phyloP scores from a whole-genome alignment of 2,329 filamentous ascomycete species.

The Fusarium anthophilum region DNA sequence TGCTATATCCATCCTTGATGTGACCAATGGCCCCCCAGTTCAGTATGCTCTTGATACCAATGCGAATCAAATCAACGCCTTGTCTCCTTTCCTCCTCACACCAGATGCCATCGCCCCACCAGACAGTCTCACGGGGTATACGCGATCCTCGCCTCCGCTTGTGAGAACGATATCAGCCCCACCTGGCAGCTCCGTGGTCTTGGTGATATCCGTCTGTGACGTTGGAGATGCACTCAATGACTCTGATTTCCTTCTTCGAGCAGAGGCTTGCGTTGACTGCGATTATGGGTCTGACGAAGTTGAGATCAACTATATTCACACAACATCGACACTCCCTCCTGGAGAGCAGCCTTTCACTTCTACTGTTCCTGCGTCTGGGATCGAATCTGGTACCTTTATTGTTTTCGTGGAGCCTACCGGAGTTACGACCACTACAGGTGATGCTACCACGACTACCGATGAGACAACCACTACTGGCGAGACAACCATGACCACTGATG shows the following conservation, averaged over 20 bases:
- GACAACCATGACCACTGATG: too few species aligned
- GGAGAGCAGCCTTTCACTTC: neutral
- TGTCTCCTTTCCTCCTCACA: neutral
- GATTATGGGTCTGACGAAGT: neutral
- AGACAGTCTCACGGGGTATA: neutral
- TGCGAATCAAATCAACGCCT: neutral
- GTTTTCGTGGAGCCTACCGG: neutral
- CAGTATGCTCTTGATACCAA: neutral
- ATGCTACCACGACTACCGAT: neutral
- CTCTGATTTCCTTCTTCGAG: neutral
- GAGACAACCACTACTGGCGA: too few species aligned
- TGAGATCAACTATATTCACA: neutral
- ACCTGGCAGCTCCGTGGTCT: rapidly evolving
- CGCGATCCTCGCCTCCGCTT: neutral
- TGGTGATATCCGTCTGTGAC: neutral
- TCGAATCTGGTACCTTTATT: neutral
- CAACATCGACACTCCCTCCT: neutral
- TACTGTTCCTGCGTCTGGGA: neutral
- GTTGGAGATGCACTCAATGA: neutral
- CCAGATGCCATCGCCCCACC: neutral
- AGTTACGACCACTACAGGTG: neutral
- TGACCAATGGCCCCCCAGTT: neutral
- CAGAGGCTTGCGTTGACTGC: neutral
- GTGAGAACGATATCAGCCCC: neutral
- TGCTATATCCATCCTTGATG: neutral